These are phyloP conservation scores for Fusarium mexicanum DNA, from an alignment of 2,329 filamentous ascomycete species.

Conservation along the genomic window DNA sequence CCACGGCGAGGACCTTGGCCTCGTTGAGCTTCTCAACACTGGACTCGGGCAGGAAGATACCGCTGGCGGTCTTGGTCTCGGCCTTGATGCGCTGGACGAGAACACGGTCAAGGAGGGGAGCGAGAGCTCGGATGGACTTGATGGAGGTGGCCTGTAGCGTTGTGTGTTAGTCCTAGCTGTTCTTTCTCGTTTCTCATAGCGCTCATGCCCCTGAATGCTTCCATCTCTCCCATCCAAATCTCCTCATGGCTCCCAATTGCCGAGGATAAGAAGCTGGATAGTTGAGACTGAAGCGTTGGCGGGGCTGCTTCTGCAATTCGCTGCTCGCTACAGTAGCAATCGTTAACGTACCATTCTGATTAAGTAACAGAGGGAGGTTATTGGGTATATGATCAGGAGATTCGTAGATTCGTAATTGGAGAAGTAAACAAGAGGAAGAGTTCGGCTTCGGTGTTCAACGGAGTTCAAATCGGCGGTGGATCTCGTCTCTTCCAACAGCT, in stretches of 20 bases:
- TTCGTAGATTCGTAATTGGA: conserved; percentile 35
- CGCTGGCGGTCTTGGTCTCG: conserved; percentile 93
- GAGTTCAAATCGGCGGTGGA: conserved; percentile 45
- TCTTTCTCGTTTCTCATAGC: neutral
- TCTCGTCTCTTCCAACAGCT: conserved; percentile 52
- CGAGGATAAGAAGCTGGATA: conserved; percentile 30
- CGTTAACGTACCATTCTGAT: conserved; percentile 46
- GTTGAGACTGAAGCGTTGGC: conserved; percentile 3
- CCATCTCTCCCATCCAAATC: neutral
- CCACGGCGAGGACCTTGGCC: conserved; percentile 94
- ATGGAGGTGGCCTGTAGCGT: conserved; percentile 72
- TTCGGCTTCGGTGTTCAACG: conserved; percentile 36
- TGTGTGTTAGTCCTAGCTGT: conserved; percentile 1
- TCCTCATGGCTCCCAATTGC: conserved; percentile 28
- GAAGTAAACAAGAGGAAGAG: conserved; percentile 22
- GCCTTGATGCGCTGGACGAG: conserved; percentile 98
- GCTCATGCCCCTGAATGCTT: conserved; percentile 3
- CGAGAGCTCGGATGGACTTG: conserved; percentile 94
- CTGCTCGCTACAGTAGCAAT: neutral
- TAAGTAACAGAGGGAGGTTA: conserved; percentile 10
- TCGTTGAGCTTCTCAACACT: conserved; percentile 99
- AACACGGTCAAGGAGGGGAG: conserved; percentile 96
- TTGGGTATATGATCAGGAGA: conserved; percentile 10
- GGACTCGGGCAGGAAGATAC: conserved; percentile 97
- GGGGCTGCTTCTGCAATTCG: neutral